Base-by-base conservation (phyloP, 106 monocot species). In the Dioscorea zingiberensis region DNA sequence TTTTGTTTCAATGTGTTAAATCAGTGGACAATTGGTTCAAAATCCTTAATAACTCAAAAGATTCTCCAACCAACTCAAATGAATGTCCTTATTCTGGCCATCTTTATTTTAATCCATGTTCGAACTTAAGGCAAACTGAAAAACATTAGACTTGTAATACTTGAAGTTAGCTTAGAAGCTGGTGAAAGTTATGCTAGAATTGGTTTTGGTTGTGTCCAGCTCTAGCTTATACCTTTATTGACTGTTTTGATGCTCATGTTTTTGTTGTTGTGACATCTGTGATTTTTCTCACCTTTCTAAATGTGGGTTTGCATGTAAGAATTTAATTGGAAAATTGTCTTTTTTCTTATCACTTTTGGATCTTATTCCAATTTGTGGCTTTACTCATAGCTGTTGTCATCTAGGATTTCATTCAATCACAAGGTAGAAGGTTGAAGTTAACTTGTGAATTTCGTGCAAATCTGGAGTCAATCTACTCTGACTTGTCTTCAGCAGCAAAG, bases 361-460 rank as follows among this genome's bases (percentile, higher is more conserved):
- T 71, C 24, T 59, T 29, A 51, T n/a, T 16, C 17, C 24, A 18
- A n/a, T 28, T 25, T 48, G 38, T 38, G 38, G 38, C 38, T 38
- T 38, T 38, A 38, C 38, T 38, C 38, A 38, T 38, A 38, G 6
- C 6, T 38, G 0, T 12, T 63, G 12, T 18, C 44, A 16, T 68
- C 29, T 61, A 98, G 97, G 97, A 98, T 71, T 98, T 98, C 73
- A 68, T 82, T 76, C 86, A 84, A 74, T 70, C 49, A 7, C 97
- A 98, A 74, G 89, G 92, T 38, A 89, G 77, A 71, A 86, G 97
- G 65, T 22, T 81, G 30, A 88, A 76, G 53, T 38, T 98, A 48
- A 71, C 4, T 38, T 47, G 67, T 32, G 89, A 84, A 25, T 82
- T 77, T 56, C 79, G 89, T 18, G 79, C 70, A 54, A 86, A 47